These are phyloP conservation scores for Mallotus repandus DNA, from an alignment of 441 rosid genomes.

Conservation along the genomic window DNA sequence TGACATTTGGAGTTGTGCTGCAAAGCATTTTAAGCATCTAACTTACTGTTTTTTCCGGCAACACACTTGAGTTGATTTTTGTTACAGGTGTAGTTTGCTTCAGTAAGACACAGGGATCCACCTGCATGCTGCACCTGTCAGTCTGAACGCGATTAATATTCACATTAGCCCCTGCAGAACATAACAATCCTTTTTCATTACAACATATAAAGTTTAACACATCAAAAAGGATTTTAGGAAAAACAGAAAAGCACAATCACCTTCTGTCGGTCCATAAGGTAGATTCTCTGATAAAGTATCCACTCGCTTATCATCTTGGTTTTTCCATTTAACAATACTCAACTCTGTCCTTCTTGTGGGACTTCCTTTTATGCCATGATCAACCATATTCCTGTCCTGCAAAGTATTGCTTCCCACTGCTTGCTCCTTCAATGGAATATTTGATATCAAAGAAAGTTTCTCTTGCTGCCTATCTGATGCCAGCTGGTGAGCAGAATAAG, in stretches of 20 bases:
- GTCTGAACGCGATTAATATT: slow-evolving; percentile 35
- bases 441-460: slow-evolving; percentile 34
- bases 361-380: slow-evolving; percentile 33
- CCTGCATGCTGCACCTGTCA: slow-evolving; percentile 38
- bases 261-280: slow-evolving; percentile 33
- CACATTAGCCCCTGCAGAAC: slow-evolving; percentile 51
- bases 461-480: slow-evolving; percentile 32
- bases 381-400: slow-evolving; percentile 28
- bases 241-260: slow-evolving; percentile 22
- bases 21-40: slow-evolving; percentile 4
- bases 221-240: slow-evolving; percentile 9
- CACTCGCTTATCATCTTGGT: slow-evolving; percentile 38
- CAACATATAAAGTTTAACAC: slow-evolving; percentile 10
- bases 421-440: slow-evolving; percentile 34
- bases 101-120: slow-evolving; percentile 31
- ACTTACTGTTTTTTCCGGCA: slow-evolving; percentile 44
- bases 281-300: slow-evolving; percentile 35
- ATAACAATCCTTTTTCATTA: slow-evolving; percentile 22
- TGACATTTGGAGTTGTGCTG: neutral
- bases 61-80: slow-evolving; percentile 29
- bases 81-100: slow-evolving; percentile 35
- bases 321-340: slow-evolving; percentile 31
- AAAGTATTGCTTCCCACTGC: slow-evolving; percentile 27
- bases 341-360: slow-evolving; percentile 37
- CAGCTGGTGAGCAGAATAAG: slow-evolving; percentile 35